Evolutionary conservation across 306 rosid species (phyloP), one percentile per base, ranked within the genome.

Genomic region (Citrullus colocynthis): DNA sequence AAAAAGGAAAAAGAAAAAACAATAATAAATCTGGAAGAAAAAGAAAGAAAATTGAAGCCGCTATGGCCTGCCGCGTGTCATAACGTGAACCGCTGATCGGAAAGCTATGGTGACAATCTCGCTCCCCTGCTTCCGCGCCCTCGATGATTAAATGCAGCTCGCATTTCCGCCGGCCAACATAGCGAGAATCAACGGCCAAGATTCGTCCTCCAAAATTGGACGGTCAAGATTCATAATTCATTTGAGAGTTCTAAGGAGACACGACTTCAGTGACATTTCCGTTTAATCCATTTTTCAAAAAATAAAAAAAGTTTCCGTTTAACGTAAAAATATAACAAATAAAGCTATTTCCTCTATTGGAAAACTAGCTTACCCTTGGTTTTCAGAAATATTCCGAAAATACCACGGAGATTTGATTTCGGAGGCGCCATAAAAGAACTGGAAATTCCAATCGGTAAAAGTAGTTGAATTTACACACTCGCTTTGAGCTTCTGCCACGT

Each of bases 41-140:
- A 34, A 18, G 14, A 16, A 41, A 44, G 49, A 74, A 49, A 64
- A 16, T 36, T 11, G 20, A 36, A 60, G 51, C 56, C 56, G 0
- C 5, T 18, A 7, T 4, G 36, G 0, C 17, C 1, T 20, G 48
- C 74, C 84, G 86, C 85, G 85, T 88, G 91, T 86, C 79, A 0
- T 0, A 2, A 15, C 76, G 4, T 2, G 1, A 63, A 7, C 83
- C 63, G 84, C 55, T 17, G 3, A 80, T 88, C 20, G 60, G 54
- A 39, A 79, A n/a, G 36, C 70, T 15, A 69, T 6, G 21, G 49
- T 37, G 4, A 17, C 62, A 42, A 59, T 58, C 66, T 41, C 32
- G 52, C 36, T 84, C 65, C 16, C 81, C 9, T 49, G 83, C 12
- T 76, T 78, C 39, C 21, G 5, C 66, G 73, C 11, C 32, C 45